Base-by-base conservation (phyloP, 306 rosid genomes). In the Arachis hypogaea region DNA sequence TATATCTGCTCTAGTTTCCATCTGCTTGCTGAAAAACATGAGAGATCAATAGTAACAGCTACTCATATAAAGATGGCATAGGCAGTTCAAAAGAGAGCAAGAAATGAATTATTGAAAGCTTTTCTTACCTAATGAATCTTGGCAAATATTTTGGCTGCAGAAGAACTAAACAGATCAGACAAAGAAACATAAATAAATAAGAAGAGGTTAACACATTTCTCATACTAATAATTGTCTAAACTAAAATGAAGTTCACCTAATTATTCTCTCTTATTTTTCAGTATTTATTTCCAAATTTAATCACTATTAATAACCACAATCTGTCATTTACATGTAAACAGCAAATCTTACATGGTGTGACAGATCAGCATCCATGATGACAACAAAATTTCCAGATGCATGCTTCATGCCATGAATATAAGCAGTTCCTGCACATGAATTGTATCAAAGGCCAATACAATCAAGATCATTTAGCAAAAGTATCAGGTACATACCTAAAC, bases 321-420 rank as follows among this genome's bases (percentile, higher is more conserved):
- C 11, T 61, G 74, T 58, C 22, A 49, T 66, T 11, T 9, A 63
- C 11, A 66, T 52, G 71, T 45, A 30, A 65, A 60, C 12, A 41
- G 43, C 61, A 66, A 30, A 52, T 80, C 95, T 86, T 81, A 89
- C 98, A 77, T 89, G 98, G 68, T 94, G 97, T 4, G 98, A 89
- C 61, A 94, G 86, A 86, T 94, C 96, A 58, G 96, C 98, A 82
- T 94, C 97, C 97, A 91, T 89, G 81, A 94, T 94, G 61, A 91
- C 93, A 73, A 91, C 90, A 84, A 91, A 94, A 87, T 94, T 84
- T 30, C 98, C 97, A 70, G 96, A 82, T 52, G 96, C 98, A 88
- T 91, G 95, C 87, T 91, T 89, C 84, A 94, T 80, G 56, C 97
- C 97, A 86, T 94, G 97, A 81, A 85, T 77, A 59, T 91, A 94